Conservation (phyloP, 352 stramenopile genomes). For the Phytophthora constricta region DNA sequence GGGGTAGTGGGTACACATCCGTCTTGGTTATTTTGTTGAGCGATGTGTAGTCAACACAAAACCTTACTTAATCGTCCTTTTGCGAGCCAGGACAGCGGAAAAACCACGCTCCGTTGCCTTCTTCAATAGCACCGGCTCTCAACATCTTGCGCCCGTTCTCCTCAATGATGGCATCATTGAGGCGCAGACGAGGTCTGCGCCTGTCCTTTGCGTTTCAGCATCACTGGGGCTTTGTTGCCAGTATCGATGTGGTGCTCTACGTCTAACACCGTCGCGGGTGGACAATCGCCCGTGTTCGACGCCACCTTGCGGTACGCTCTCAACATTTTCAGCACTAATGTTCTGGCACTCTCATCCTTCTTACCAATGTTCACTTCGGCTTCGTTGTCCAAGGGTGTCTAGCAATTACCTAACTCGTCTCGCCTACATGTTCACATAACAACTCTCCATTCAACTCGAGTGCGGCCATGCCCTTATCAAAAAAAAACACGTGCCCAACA, state of each 20-base stretch:
- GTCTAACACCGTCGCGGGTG: not conserved
- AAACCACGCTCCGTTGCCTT: not conserved
- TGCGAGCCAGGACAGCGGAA: not conserved
- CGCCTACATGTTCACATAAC: not conserved
- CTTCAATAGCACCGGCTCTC: not conserved
- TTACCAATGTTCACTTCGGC: not conserved
- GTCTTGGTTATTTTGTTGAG: not conserved
- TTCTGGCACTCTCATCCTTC: not conserved
- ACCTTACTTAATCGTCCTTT: not conserved
- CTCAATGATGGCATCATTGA: not conserved
- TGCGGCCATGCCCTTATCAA: not conserved
- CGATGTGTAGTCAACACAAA: not conserved
- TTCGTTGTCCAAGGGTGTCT: not conserved
- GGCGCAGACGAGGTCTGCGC: too few relatives aligned
- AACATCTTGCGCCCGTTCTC: not conserved
- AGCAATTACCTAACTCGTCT: not conserved
- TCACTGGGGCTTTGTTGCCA: not conserved
- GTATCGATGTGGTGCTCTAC: constrained; percentile 13
- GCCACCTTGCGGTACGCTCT: not conserved
- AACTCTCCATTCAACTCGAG: not conserved
- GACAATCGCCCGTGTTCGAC: not conserved
- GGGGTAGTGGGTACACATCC: not conserved
- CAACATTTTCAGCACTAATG: not conserved
- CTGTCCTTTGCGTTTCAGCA: not conserved
- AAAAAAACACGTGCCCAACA: not conserved